phyloP scores from a whole-genome alignment of 495 filamentous ascomycete species.

The Beverwykella pulmonaria region DNA sequence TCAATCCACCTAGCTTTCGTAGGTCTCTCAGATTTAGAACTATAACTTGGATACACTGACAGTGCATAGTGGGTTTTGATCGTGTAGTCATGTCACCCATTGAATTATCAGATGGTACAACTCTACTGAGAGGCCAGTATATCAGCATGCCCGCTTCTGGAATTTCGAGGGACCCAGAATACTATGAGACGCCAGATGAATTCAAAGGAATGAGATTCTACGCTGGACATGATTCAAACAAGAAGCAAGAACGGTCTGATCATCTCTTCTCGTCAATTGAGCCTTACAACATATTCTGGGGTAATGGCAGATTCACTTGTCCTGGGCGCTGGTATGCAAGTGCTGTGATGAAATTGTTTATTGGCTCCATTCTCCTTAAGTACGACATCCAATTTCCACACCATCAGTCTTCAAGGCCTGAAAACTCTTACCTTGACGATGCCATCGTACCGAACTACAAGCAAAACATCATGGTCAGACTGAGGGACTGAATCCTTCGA shows the following conservation, averaged over 20 bases:
- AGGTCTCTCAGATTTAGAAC: background rate
- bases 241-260: too few species aligned
- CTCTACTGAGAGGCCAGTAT: background rate
- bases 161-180: background rate
- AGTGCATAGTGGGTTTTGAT: background rate
- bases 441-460: background rate
- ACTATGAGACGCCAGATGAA: background rate
- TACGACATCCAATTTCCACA: constrained; percentile 5
- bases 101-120: background rate
- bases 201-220: background rate
- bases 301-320: constrained; percentile 1
- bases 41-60: background rate
- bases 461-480: background rate
- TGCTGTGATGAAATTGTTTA: background rate
- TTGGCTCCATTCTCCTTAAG: background rate
- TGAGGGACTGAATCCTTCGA: background rate
- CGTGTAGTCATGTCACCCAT: background rate
- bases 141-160: background rate
- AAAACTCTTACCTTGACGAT: background rate
- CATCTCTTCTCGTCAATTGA: too few species aligned
- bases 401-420: background rate
- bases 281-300: background rate
- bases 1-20: background rate
- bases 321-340: background rate
- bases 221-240: background rate